Conservation (phyloP, 495 filamentous ascomycete species). For the Trichoderma asperelloides region DNA sequence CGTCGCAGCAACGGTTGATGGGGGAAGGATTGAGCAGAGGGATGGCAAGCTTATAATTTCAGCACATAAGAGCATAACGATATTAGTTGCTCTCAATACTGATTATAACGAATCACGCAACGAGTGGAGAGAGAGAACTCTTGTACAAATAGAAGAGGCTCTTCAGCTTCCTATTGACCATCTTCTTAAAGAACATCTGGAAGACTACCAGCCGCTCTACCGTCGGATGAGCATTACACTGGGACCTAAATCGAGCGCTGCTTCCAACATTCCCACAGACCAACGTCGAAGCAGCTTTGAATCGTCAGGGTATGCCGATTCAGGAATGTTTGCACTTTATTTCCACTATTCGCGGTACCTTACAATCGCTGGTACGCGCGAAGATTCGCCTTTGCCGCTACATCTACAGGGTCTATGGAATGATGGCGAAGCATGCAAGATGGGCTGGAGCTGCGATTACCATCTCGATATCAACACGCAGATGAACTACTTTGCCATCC, state of each 20-base stretch:
- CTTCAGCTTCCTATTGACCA: not conserved
- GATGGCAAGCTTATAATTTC: constrained; percentile 10
- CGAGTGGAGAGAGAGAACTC: constrained; percentile 10
- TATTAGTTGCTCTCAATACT: constrained; percentile 14
- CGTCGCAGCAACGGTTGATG: constrained; percentile 7
- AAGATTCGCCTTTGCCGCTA: constrained; percentile 12
- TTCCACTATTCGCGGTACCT: constrained; percentile 15
- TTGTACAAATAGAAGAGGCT: constrained; percentile 10
- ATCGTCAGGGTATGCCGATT: constrained; percentile 10
- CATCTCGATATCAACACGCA: constrained; percentile 44
- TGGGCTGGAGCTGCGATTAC: constrained; percentile 37
- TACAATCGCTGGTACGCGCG: constrained; percentile 14
- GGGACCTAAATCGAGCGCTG: not conserved
- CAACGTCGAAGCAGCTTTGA: constrained; percentile 11
- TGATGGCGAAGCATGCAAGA: constrained; percentile 29
- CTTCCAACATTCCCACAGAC: constrained; percentile 1
- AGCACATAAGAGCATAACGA: constrained; percentile 10
- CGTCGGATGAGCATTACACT: constrained; percentile 13
- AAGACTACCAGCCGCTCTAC: constrained; percentile 12
- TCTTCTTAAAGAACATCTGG: constrained; percentile 11
- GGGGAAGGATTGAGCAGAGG: constrained; percentile 7
- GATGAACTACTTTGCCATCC: constrained; percentile 45
- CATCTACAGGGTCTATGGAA: constrained; percentile 45
- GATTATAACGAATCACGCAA: constrained; percentile 11
- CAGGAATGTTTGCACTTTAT: constrained; percentile 12